Evolutionary conservation across 345 rosid species (phyloP), one percentile per base, ranked within the genome.

Genomic region (Dipteronia dyeriana): DNA sequence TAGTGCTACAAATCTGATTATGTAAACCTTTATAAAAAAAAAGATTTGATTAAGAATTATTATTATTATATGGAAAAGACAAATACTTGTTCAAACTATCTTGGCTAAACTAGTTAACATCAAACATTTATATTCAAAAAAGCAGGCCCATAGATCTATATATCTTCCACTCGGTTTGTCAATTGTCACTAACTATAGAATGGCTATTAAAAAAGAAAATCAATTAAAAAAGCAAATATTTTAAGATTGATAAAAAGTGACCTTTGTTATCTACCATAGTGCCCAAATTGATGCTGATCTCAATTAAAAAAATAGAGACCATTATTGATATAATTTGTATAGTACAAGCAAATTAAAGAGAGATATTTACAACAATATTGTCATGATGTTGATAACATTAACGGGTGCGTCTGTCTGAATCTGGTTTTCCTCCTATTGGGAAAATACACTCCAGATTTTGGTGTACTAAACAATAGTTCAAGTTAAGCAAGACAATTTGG

Each of bases 51-150:
- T 34, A 34, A 34, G 6, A 34, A 34, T 34, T 34, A 34, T 34
- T 34, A 34, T 34, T 34, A 34, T 34, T 34, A 34, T 2, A n/a
- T 7, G 43, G n/a, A 61, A 74, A 34, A 74, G 77, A 74, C 77
- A 74, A 74, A 74, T 16, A 2, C 26, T 43, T 45, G 69, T 74
- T 74, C 76, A 74, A 74, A 43, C 45, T 3, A 0, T 2, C 26
- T 13, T 20, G 26, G 25, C 10, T 38, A 26, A 10, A 19, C 60
- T 56, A 71, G 38, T 51, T 10, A 16, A 17, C 7, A 20, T 17
- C 26, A 73, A 73, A 60, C 34, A 73, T 34, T 34, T 54, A 54
- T 54, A 17, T 74, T 74, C 45, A 73, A 73, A 72, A 74, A 67
- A 25, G 11, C 23, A 61, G 60, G 60, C 69, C 49, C 20, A 41